Evolutionary conservation across 495 filamentous ascomycete species (phyloP).

Genomic region (Hypoxylon crocopeplum): DNA sequence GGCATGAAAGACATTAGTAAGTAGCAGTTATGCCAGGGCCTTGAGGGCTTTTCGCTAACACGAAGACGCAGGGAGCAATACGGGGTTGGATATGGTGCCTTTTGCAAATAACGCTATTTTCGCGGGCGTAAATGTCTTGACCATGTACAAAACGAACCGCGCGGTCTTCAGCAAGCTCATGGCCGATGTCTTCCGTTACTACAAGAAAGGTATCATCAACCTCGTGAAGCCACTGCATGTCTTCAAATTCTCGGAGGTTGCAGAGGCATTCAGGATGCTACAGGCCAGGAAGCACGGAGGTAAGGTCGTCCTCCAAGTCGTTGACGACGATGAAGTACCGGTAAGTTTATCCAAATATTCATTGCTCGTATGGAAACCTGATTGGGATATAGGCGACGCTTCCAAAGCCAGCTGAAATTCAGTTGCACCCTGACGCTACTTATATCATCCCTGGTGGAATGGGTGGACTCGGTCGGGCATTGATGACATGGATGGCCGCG

Average conservation of each 20-base stretch:
- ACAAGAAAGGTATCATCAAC: constrained; percentile 34
- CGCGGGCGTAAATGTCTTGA: constrained; percentile 50
- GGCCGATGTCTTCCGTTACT: constrained; percentile 30
- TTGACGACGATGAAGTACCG: constrained; percentile 39
- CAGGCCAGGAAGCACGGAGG: constrained; percentile 59
- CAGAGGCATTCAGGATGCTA: constrained; percentile 57
- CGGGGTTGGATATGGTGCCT: constrained; percentile 43
- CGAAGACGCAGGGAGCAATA: constrained; percentile 34
- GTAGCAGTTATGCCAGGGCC: background rate
- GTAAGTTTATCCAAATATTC: constrained; percentile 10
- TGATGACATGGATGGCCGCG: constrained; percentile 58
- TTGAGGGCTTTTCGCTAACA: background rate
- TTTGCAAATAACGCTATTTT: constrained; percentile 48
- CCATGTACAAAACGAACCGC: constrained; percentile 38
- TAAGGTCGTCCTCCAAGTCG: constrained; percentile 55
- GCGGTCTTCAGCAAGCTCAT: constrained; percentile 32
- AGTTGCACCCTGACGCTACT: constrained; percentile 45
- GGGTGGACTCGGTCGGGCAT: constrained; percentile 61
- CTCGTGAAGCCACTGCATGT: constrained; percentile 45
- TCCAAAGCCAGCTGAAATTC: constrained; percentile 35
- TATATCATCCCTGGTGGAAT: constrained; percentile 63
- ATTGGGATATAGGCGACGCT: constrained; percentile 11
- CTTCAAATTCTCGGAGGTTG: constrained; percentile 49
- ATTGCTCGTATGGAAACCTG: background rate
- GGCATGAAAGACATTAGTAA: constrained; percentile 57